Base-by-base conservation (phyloP, 331 rosid species). In the Cydonia oblonga region DNA sequence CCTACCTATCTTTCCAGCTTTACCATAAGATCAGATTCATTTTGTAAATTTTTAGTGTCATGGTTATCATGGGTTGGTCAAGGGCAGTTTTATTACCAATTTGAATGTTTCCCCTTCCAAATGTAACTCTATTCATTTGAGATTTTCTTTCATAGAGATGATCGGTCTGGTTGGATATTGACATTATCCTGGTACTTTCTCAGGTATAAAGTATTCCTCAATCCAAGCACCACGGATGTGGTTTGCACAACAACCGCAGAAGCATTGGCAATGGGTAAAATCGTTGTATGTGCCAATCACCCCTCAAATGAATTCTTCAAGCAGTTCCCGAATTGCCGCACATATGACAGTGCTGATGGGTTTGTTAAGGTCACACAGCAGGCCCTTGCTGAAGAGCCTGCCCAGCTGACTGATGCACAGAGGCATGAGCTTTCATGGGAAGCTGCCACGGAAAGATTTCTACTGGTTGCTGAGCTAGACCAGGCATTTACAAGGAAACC, bases 171-270 rank as follows among this genome's bases (percentile, higher is more conserved):
- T 72, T 28, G 51, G 56, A 19, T 22, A 63, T 59, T 11, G 74
- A 23, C 51, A 2, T 67, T 20, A 40, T 32, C 38, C 73, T 29
- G 67, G 40, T 80, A 76, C 52, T 79, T 2, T 74, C 38, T 29
- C 87, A 93, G 97, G 75, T 93, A 86, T 81, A 93, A 86, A 81
- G 86, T 93, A 79, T 89, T 93, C 80, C 85, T 87, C 75, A 93
- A 93, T 85, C 95, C 98, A 33, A 93, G 98, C 89, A 89, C 96
- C 35, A 91, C 97, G 15, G 98, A 93, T 20, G 98, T 93, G 81
- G 91, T 93, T 53, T 93, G 98, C 81, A 93, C 98, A 1, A 85
- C 98, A 20, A 87, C 97, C 13, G 96, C 96, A 44, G 98, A 93
- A 83, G 97, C 98, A 40, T 81, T 93, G 78, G 98, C 98, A 58